Evolutionary conservation across 805 yeast species (phyloP).

Genomic region (Teunomyces stri): DNA sequence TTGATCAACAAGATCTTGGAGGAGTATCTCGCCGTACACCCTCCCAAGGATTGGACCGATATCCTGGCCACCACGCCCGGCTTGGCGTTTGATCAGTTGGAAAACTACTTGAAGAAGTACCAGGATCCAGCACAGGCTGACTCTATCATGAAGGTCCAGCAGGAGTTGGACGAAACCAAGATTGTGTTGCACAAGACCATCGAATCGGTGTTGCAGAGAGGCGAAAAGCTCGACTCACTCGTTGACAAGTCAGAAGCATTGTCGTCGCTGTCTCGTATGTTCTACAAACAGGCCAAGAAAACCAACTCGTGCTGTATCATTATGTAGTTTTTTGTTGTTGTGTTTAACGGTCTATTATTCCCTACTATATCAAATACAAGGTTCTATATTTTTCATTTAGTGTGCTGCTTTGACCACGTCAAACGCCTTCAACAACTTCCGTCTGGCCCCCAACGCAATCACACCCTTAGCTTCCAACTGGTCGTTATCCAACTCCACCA

Average conservation of each 20-base stretch:
- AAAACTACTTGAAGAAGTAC: slow-evolving; percentile 71
- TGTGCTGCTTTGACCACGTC: slow-evolving; percentile 56
- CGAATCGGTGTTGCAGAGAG: slow-evolving; percentile 90
- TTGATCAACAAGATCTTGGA: slow-evolving; percentile 86
- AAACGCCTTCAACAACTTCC: slow-evolving; percentile 90
- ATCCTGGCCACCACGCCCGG: slow-evolving; percentile 44
- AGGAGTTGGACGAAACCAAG: slow-evolving; percentile 96
- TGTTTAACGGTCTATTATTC: not conserved
- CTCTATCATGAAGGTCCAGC: slow-evolving; percentile 94
- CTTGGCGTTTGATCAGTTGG: slow-evolving; percentile 59
- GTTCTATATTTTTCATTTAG: slow-evolving; percentile 2
- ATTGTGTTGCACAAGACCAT: slow-evolving; percentile 94
- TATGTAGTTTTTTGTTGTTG: slow-evolving; percentile 11
- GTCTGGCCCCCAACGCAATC: slow-evolving; percentile 90
- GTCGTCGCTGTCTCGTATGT: slow-evolving; percentile 84
- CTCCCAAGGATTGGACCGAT: slow-evolving; percentile 64
- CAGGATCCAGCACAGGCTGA: slow-evolving; percentile 98
- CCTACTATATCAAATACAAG: slow-evolving; percentile 10
- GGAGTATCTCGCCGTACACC: slow-evolving; percentile 82
- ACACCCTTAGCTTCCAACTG: slow-evolving; percentile 80
- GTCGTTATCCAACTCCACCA: slow-evolving; percentile 68
- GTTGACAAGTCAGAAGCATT: slow-evolving; percentile 95
- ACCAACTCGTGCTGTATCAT: slow-evolving; percentile 34
- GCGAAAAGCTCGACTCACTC: slow-evolving; percentile 89
- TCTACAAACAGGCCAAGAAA: slow-evolving; percentile 95